Base-by-base conservation (phyloP, 2,329 filamentous ascomycete species). In the Apiospora rasikravindrae region DNA sequence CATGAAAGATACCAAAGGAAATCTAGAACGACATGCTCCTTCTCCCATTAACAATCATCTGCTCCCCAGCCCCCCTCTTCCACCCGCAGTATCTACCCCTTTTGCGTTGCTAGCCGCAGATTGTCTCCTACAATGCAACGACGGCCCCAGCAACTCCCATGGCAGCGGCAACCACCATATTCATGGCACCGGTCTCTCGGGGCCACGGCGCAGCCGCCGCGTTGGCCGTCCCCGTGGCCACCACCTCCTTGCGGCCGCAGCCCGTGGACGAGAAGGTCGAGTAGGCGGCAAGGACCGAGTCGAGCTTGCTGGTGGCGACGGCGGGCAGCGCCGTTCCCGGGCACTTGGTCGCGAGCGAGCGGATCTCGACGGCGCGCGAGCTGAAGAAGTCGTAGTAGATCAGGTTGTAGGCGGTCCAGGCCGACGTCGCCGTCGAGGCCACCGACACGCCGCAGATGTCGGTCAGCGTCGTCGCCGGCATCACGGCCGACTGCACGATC, bases 371-470 rank as follows among this genome's bases (percentile, higher is more conserved):
- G 33, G 33, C 19, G 33, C 57, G 33, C 19, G 19, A 40, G 33
- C 49, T 24, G 57, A 64, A 64, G 33, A 40, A 64, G 33, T 64
- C 57, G 57, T 64, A 64, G 57, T 64, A 64, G 29, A 29, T 33
- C 8, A 64, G 57, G 57, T 64, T 64, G 57, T 64, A 64, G 29
- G 33, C 29, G 57, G 57, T 64, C 57, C 57, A 64, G 57, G 57
- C 57, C 57, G 57, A 64, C 19, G 57, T 40, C 7, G 57, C 57
- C 33, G 57, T 40, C 33, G 33, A n/a, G 33, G 33, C 8, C 7
- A 64, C 57, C 29, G 57, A 40, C 2, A 22, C 57, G 57, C 19
- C 57, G 57, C 57, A 64, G 57, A 64, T 64, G 57, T 64, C 33
- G 29, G 57, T 24, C 19, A 64, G 33, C 57, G 57, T 64, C 33